Evolutionary conservation across 176 grass and related monocot genomes (phyloP).

Genomic region (Urochloa ruziziensis): DNA sequence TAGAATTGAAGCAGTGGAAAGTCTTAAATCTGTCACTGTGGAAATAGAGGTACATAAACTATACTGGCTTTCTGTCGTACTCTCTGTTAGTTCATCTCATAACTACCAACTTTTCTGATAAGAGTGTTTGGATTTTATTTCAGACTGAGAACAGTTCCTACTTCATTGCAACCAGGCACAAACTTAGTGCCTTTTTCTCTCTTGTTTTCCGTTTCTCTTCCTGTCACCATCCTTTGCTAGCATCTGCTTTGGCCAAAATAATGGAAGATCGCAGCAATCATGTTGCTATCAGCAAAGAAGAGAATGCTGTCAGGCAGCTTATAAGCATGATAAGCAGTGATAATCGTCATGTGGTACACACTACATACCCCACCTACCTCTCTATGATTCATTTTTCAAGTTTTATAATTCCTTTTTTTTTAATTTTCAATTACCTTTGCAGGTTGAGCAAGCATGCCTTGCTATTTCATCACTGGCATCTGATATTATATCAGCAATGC

Average conservation of each 20-base stretch:
- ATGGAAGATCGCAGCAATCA: slow-evolving; percentile 89
- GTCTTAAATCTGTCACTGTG: slow-evolving; percentile 83
- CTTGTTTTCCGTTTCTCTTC: slow-evolving; percentile 99
- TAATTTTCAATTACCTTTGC: slow-evolving; percentile 18
- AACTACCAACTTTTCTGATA: slow-evolving; percentile 14
- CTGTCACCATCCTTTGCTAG: slow-evolving; percentile 94
- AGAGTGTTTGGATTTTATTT: slow-evolving; percentile 22
- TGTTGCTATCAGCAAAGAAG: slow-evolving; percentile 90
- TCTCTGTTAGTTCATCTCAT: slow-evolving; percentile 14
- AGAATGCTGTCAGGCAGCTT: slow-evolving; percentile 85
- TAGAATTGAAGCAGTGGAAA: slow-evolving; percentile 94
- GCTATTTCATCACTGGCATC: slow-evolving; percentile 86
- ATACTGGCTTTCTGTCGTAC: slow-evolving; percentile 20
- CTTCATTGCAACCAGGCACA: slow-evolving; percentile 83
- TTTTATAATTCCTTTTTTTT: background rate
- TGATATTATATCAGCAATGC: slow-evolving; percentile 87
- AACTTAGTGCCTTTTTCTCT: slow-evolving; percentile 95
- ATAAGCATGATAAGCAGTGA: slow-evolving; percentile 98
- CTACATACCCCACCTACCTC: background rate
- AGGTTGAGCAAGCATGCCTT: slow-evolving; percentile 96
- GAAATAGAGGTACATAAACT: slow-evolving; percentile 81
- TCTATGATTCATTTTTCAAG: background rate
- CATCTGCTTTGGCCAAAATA: slow-evolving; percentile 92
- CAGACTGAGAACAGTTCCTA: slow-evolving; percentile 93
- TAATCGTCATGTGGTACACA: slow-evolving; percentile 88